Evolutionary conservation across 345 rosid genomes (phyloP).

Genomic region (Triadica sebifera): DNA sequence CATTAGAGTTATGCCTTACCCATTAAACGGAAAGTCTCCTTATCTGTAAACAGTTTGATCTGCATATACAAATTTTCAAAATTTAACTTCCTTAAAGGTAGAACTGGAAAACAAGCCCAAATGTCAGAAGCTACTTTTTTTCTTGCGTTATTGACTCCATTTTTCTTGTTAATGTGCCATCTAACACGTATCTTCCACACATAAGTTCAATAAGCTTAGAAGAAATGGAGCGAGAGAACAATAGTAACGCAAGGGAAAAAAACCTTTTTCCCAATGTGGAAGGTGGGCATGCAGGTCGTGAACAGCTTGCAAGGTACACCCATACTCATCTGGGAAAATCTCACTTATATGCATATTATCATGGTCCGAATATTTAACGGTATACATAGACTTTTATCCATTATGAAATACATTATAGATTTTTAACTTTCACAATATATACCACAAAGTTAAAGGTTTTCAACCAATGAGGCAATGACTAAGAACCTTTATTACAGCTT

Average conservation of each 20-base stretch:
- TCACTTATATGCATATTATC: background rate
- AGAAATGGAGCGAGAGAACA: background rate
- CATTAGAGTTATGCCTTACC: constrained; percentile 43
- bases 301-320: background rate
- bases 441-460: background rate
- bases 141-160: constrained; percentile 11
- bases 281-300: background rate
- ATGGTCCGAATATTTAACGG: background rate
- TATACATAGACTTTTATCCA: background rate
- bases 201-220: background rate
- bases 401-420: background rate
- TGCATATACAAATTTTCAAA: constrained; percentile 35
- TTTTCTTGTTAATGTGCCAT: background rate
- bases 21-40: constrained; percentile 65
- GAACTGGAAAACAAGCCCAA: constrained; percentile 2
- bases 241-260: background rate
- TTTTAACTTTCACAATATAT: background rate
- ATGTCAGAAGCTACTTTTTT: background rate
- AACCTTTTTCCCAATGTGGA: background rate
- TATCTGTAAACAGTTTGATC: constrained; percentile 71
- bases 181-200: background rate
- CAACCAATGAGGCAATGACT: background rate
- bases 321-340: background rate
- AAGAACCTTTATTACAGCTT: background rate
- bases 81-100: constrained; percentile 10